Conservation (phyloP, 106 monocot genomes). For the Phalaenopsis aphrodite region DNA sequence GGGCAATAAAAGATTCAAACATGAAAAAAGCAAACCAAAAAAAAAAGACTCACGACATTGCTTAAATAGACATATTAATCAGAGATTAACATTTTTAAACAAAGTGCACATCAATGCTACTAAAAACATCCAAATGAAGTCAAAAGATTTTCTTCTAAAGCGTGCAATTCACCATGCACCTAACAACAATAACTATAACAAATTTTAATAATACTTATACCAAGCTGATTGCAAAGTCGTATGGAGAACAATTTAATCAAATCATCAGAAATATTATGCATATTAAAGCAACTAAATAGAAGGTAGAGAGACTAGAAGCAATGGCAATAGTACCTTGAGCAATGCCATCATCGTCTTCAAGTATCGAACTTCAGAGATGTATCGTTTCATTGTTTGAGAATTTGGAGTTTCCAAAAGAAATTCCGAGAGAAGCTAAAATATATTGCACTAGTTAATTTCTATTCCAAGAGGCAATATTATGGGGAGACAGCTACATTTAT, state of each 20-base stretch:
- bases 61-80: neutral
- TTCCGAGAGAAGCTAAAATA: conserved; percentile 81
- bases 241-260: conserved; percentile 2
- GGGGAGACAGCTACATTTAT: neutral
- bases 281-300: neutral
- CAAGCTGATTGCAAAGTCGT: neutral
- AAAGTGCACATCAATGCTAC: neutral
- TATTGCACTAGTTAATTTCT: conserved; percentile 1
- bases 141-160: neutral
- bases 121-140: neutral
- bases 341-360: conserved; percentile 69
- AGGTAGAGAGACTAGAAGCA: neutral
- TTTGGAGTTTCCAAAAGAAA: conserved; percentile 92
- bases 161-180: neutral
- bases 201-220: neutral
- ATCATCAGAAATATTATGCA: neutral
- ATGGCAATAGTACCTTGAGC: conserved; percentile 58
- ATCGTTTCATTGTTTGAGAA: conserved; percentile 88
- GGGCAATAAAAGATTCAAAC: neutral
- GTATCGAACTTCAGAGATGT: conserved; percentile 68
- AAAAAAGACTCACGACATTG: neutral
- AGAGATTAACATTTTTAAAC: neutral
- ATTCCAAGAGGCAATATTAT: conserved; percentile 3
- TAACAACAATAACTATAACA: neutral
- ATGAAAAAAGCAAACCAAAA: neutral